phyloP scores from a whole-genome alignment of 2,329 filamentous ascomycete genomes.

The Ophiocordyceps robertsii region DNA sequence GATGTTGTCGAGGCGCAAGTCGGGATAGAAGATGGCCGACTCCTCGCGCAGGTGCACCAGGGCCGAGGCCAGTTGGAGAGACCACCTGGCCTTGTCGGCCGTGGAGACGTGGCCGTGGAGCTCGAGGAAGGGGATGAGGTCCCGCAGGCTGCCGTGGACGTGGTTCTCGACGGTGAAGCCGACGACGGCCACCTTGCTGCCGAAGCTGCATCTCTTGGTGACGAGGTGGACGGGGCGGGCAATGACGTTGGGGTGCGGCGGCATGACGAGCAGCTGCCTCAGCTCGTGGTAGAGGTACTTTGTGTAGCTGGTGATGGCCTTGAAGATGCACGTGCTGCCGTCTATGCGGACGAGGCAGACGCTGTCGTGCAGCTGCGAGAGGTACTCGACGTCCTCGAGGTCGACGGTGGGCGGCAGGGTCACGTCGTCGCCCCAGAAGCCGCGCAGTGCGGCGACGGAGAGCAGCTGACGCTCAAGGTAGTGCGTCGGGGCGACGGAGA shows the following conservation, averaged over 20 bases:
- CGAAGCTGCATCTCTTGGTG: conserved; percentile 41
- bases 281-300: conserved; percentile 52
- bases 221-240: conserved; percentile 37
- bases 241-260: conserved; percentile 39
- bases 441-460: conserved; percentile 25
- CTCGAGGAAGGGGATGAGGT: conserved; percentile 37
- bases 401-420: conserved; percentile 32
- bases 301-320: conserved; percentile 41
- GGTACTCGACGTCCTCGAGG: conserved; percentile 33
- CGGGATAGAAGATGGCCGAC: conserved; percentile 38
- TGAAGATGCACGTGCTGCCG: conserved; percentile 36
- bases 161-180: conserved; percentile 46
- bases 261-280: conserved; percentile 36
- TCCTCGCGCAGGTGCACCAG: conserved; percentile 34
- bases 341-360: conserved; percentile 38
- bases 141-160: conserved; percentile 38
- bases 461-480: conserved; percentile 39
- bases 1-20: conserved; percentile 46
- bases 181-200: conserved; percentile 38
- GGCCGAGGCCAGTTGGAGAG: conserved; percentile 35
- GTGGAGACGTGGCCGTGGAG: conserved; percentile 28
- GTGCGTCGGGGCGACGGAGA: conserved; percentile 35
- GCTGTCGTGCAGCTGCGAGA: conserved; percentile 44
- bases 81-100: conserved; percentile 37
- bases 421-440: conserved; percentile 28